A percentile compares a stretch with the other conserved stretches of the same genome.
These are phyloP conservation scores for Gynochthodes officinalis DNA, from an alignment of 257 asterid genomes.

Conservation along the genomic window DNA sequence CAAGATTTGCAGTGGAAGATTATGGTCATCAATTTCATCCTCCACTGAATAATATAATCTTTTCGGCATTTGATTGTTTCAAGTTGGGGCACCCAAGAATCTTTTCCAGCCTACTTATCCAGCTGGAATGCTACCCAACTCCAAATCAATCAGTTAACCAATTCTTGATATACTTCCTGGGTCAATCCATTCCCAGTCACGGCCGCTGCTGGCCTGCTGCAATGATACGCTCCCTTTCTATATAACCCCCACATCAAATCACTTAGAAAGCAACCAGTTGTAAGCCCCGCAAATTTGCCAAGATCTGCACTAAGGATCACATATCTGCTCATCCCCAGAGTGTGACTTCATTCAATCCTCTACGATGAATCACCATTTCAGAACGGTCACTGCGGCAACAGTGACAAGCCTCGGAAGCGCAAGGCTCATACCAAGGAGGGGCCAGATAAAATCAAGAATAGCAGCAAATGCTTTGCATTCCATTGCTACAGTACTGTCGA, in stretches of 20 bases:
- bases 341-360: neutral
- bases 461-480: conserved; percentile 42
- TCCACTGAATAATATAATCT: conserved; percentile 15
- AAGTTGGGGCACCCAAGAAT: conserved; percentile 32
- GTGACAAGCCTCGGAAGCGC: conserved; percentile 17
- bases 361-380: conserved; percentile 24
- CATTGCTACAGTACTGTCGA: conserved; percentile 32
- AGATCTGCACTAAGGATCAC: neutral
- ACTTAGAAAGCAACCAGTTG: neutral
- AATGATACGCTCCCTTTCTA: conserved; percentile 1
- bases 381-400: conserved; percentile 23
- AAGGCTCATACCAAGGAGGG: conserved; percentile 40
- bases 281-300: neutral
- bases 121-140: conserved; percentile 39
- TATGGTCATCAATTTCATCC: conserved; percentile 6
- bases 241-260: neutral
- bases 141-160: neutral
- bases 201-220: conserved; percentile 21
- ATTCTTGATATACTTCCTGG: neutral
- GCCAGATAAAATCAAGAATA: conserved; percentile 45
- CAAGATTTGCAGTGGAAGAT: neutral
- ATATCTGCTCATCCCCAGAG: neutral
- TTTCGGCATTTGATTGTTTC: conserved; percentile 22
- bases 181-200: conserved; percentile 7
- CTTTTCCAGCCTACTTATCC: conserved; percentile 27